phyloP scores from a whole-genome alignment of 148 eudicot genomes.

The Spergularia marina region DNA sequence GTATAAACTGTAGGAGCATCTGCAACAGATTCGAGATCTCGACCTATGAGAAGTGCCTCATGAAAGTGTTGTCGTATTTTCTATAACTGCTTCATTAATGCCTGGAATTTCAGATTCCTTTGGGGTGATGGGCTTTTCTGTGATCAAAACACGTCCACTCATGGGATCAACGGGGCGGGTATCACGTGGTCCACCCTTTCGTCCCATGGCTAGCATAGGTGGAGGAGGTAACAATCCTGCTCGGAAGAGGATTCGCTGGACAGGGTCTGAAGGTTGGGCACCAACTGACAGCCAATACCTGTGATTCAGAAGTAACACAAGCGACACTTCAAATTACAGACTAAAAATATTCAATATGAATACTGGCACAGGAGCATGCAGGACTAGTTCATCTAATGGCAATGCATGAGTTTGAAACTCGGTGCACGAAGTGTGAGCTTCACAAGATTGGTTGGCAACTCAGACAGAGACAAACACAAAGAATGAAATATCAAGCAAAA shows the following conservation, averaged over 20 bases:
- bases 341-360: background rate
- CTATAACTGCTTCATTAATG: conserved; percentile 28
- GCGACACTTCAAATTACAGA: background rate
- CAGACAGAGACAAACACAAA: no score
- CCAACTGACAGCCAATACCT: conserved; percentile 81
- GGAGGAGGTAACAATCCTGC: conserved; percentile 93
- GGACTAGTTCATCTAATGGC: no score
- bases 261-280: conserved; percentile 92
- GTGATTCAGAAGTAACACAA: conserved; percentile 4
- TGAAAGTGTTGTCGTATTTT: conserved; percentile 22
- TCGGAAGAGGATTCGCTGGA: conserved; percentile 71
- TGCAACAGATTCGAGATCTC: background rate
- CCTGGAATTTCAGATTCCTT: conserved; percentile 23
- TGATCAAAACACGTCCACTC: conserved; percentile 61
- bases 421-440: no score
- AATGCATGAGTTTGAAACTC: no score
- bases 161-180: conserved; percentile 66
- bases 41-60: conserved; percentile 13
- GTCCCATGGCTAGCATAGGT: conserved; percentile 86
- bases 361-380: background rate
- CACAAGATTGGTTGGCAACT: no score
- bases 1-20: background rate
- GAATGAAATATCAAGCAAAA: no score
- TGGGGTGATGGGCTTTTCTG: conserved; percentile 30
- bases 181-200: conserved; percentile 88